Evolutionary conservation across 1,284 basidiomycete species (phyloP).

Genomic region (Tilletia indica): DNA sequence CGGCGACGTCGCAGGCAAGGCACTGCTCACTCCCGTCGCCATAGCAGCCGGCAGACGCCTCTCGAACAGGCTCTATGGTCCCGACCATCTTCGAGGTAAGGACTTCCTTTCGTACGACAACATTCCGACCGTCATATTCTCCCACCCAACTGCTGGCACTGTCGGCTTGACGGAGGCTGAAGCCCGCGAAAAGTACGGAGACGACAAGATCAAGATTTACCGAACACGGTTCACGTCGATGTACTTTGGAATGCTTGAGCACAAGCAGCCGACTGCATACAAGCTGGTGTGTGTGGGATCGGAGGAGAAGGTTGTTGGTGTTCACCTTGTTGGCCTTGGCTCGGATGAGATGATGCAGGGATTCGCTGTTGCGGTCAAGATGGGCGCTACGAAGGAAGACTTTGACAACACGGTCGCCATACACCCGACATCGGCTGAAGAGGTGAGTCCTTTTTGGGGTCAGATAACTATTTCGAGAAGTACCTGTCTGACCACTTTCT

Average conservation of each 20-base stretch:
- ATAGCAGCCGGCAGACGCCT: conserved; percentile 90
- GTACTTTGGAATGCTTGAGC: conserved; percentile 54
- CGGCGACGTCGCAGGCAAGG: conserved; percentile 90
- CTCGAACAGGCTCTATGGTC: conserved; percentile 76
- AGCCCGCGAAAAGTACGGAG: conserved; percentile 81
- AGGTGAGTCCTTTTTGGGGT: conserved; percentile 27
- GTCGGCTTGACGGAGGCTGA: conserved; percentile 72
- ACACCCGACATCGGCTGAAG: conserved; percentile 53
- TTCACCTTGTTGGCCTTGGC: conserved; percentile 80
- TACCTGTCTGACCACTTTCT: background rate
- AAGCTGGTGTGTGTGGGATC: conserved; percentile 83
- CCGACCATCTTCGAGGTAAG: conserved; percentile 61
- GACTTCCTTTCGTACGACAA: conserved; percentile 87
- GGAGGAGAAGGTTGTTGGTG: conserved; percentile 89
- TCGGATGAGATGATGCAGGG: conserved; percentile 92
- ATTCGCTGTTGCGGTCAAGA: conserved; percentile 90
- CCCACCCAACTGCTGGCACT: conserved; percentile 41
- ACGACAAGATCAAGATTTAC: conserved; percentile 85
- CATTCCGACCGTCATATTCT: conserved; percentile 65
- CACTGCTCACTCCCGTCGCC: conserved; percentile 91
- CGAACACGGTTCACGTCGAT: conserved; percentile 59
- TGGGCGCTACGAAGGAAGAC: conserved; percentile 64
- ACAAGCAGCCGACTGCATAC: conserved; percentile 72
- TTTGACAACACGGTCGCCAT: conserved; percentile 55
- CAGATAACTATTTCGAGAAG: background rate